Base-by-base conservation (phyloP, 2,329 filamentous ascomycete species). In the Aspergillus jensenii region DNA sequence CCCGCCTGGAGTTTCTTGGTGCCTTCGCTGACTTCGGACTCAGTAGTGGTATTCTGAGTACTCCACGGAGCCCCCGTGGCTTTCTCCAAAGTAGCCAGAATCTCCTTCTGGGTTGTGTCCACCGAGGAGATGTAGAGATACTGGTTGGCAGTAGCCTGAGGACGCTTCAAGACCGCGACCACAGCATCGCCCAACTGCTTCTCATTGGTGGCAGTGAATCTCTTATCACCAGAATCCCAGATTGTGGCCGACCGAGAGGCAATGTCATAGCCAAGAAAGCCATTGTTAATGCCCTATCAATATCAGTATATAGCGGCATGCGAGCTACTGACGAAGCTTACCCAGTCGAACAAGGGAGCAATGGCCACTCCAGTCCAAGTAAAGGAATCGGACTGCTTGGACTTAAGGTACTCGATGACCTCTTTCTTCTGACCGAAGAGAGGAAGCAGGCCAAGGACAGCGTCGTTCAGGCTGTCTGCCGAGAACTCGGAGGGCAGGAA, bases 341-440 rank as follows among this genome's bases (percentile, higher is more conserved):
- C 59, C 82, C 81, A 84, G 65, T 89, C 86, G 67, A 89, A 86
- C 70, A 89, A 85, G 2, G 82, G 73, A 0, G 85, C 84, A 8
- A 76, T 82, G 3, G 84, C 79, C 14, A 89, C 68, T 2, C 77
- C 82, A 1, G 84, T 87, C 86, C 86, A 89, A 31, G 76, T 80
- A 61, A 89, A 81, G 0, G 64, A 70, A 1, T 74, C 66, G 21
- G 73, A 70, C 59, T 81, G 73, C 61, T 81, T 80, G 23, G 71
- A 71, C 60, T 81, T 77, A 19, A 87, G 74, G 59, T 87, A 85
- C 37, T 85, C 79, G 9, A 84, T 61, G 3, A 69, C 51, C 3
- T 65, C 65, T 17, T 52, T 63, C 60, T 74, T 74, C 12, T 62
- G 58, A 3, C 27, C 40, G 31, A 71, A 69, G 0, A 72, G 50